A percentile compares a stretch with the other conserved stretches of the same genome.
These are phyloP conservation scores for Exophiala xenobiotica DNA, from an alignment of 2,329 filamentous ascomycete genomes.

Conservation along the genomic window DNA sequence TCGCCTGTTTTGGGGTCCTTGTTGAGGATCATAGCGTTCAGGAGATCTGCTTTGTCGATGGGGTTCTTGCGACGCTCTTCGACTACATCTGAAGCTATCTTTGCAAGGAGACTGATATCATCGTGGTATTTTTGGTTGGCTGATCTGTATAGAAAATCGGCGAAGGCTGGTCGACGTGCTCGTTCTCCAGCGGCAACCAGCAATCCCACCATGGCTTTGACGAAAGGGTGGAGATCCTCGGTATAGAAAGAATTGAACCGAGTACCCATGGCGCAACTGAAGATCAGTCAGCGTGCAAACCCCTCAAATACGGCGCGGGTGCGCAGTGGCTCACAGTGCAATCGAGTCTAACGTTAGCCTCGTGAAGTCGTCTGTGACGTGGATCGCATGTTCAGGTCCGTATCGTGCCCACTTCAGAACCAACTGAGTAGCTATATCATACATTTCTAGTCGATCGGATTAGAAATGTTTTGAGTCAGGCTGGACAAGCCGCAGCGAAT, in stretches of 20 bases:
- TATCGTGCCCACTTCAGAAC: slow-evolving; percentile 44
- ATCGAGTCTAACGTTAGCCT: slow-evolving; percentile 70
- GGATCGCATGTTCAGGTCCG: slow-evolving; percentile 58
- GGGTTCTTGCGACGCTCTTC: slow-evolving; percentile 54
- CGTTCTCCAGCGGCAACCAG: slow-evolving; percentile 56
- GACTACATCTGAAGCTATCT: slow-evolving; percentile 50
- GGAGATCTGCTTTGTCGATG: slow-evolving; percentile 55
- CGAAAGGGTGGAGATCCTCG: slow-evolving; percentile 67
- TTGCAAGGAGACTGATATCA: slow-evolving; percentile 20
- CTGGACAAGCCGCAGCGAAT: too few relatives aligned
- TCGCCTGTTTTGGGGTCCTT: slow-evolving; percentile 62
- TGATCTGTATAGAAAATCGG: slow-evolving; percentile 32
- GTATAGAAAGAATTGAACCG: slow-evolving; percentile 74
- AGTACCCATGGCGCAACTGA: slow-evolving; percentile 61
- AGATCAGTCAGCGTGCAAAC: too few relatives aligned
- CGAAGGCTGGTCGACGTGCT: slow-evolving; percentile 48
- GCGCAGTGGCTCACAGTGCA: slow-evolving; percentile 46
- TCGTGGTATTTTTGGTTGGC: slow-evolving; percentile 11
- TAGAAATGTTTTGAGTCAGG: too few relatives aligned
- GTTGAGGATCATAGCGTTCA: slow-evolving; percentile 59
- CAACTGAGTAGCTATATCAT: slow-evolving; percentile 40
- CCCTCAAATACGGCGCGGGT: neutral
- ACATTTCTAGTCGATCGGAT: too few relatives aligned
- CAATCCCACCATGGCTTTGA: slow-evolving; percentile 65
- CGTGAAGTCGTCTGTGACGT: slow-evolving; percentile 67